Percentiles rank a stretch among this genome's conserved stretches.
Conservation (phyloP, 768 basidiomycete genomes). For the Lyophyllum atratum region DNA sequence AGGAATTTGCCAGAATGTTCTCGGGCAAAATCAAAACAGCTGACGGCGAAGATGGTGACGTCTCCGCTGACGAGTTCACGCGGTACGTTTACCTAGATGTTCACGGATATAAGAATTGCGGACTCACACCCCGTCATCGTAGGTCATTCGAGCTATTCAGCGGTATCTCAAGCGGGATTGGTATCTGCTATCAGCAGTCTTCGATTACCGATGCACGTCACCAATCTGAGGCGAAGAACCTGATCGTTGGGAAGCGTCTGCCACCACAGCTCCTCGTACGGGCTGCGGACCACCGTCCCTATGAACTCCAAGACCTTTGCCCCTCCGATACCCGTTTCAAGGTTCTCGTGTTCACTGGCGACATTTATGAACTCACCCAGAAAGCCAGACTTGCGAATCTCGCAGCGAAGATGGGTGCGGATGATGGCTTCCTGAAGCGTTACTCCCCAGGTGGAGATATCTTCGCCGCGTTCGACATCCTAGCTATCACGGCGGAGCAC, state of each 20-base stretch:
- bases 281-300: constrained; percentile 49
- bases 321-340: constrained; percentile 57
- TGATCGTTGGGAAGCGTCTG: constrained; percentile 55
- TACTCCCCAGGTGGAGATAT: constrained; percentile 31
- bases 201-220: constrained; percentile 39
- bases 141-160: constrained; percentile 57
- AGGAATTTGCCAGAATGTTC: constrained; percentile 63
- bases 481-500: constrained; percentile 37
- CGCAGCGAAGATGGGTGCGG: constrained; percentile 31
- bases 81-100: constrained; percentile 25
- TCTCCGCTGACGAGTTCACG: constrained; percentile 56
- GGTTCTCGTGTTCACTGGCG: constrained; percentile 54
- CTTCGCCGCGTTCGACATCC: constrained; percentile 43
- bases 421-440: constrained; percentile 26
- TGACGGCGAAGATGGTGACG: constrained; percentile 42
- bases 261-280: constrained; percentile 50
- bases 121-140: not conserved
- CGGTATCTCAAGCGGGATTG: constrained; percentile 55
- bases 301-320: constrained; percentile 56
- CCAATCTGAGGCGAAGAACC: constrained; percentile 38
- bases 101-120: not conserved
- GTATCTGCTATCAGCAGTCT: constrained; percentile 53
- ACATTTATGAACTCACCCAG: constrained; percentile 33
- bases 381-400: constrained; percentile 28
- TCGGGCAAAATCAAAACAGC: constrained; percentile 63